Evolutionary conservation across 2,329 filamentous ascomycete species (phyloP), one percentile per base, ranked within the genome.

Genomic region (Lasiodiplodia theobromae): DNA sequence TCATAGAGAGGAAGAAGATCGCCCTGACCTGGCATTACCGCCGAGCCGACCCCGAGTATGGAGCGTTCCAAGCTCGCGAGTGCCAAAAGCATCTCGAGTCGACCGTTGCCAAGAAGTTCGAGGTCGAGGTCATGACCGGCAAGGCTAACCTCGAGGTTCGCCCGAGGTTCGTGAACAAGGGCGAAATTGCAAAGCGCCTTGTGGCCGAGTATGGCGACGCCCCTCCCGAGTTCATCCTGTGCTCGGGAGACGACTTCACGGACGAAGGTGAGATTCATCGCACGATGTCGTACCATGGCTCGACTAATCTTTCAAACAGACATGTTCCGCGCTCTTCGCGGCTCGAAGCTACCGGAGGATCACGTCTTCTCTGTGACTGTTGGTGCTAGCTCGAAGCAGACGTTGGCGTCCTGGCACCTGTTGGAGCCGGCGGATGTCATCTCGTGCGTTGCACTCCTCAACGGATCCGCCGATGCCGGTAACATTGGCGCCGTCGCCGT

Each of bases 11-110:
- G 70, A 99, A 99, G 82, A 91, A 94, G 71, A 96, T 96, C 71
- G 94, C 96, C 4, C 83, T 98, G 60, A 98, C 96, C 3, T 98
- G 96, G 96, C 96, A 99, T 78, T 99, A 98, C 80, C 92, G 96
- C 51, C 89, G 93, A 34, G 93, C 93, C 1, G 93, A 97, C 75
- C 93, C 93, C 0, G 92, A 96, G 73, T 92, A 92, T 71, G 95
- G 93, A 21, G 81, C 88, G 0, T 92, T 92, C 80, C 92, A 95
- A 82, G 90, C 94, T 5, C 87, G 86, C 28, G 91, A 94, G 77
- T 96, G 93, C 76, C 91, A 94, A 72, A 91, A 91, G 78, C 89
- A 94, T 72, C 87, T 99, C 18, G 91, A 96, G 77, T 83, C 86
- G 4, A 92, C 89, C 0, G 91, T 97, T 0, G 89, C 84, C 64